Conservation (phyloP, 169 alveolate species). For the Eimeria acervulina region DNA sequence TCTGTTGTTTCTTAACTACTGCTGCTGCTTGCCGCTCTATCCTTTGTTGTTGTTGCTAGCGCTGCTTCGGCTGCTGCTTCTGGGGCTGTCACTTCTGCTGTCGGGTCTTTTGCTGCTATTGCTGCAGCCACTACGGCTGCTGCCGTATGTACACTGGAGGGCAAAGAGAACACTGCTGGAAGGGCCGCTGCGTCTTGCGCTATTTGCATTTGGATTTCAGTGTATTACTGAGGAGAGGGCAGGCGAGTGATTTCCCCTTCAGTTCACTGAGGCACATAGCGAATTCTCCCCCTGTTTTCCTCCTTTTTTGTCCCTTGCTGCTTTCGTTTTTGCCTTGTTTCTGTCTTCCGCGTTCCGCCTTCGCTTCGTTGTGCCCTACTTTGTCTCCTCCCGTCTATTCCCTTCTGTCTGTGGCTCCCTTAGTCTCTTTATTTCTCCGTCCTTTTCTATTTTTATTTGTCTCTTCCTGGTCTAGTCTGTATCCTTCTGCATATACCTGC, state of each 20-base stretch:
- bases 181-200: slow-evolving; percentile 54
- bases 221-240: slow-evolving; percentile 57
- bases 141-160: slow-evolving; percentile 69
- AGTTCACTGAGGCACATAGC: not conserved
- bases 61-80: slow-evolving; percentile 52
- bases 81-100: slow-evolving; percentile 26
- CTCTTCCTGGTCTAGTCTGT: no score
- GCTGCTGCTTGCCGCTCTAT: not conserved
- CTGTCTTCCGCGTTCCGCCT: not conserved
- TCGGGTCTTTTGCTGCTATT: slow-evolving; percentile 45
- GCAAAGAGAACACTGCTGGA: slow-evolving; percentile 43
- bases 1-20: not conserved
- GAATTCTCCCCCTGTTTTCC: not conserved
- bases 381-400: not conserved
- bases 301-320: not conserved
- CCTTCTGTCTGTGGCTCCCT: not conserved
- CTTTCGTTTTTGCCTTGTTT: not conserved
- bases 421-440: not conserved
- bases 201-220: slow-evolving; percentile 65
- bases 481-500: not conserved
- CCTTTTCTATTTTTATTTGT: not conserved
- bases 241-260: slow-evolving; percentile 5
- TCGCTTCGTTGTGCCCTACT: not conserved
- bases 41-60: slow-evolving; percentile 41
- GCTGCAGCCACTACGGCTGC: slow-evolving; percentile 55